Evolutionary conservation across 2,329 filamentous ascomycete species (phyloP).

Genomic region (Pseudogymnoascus sp.): DNA sequence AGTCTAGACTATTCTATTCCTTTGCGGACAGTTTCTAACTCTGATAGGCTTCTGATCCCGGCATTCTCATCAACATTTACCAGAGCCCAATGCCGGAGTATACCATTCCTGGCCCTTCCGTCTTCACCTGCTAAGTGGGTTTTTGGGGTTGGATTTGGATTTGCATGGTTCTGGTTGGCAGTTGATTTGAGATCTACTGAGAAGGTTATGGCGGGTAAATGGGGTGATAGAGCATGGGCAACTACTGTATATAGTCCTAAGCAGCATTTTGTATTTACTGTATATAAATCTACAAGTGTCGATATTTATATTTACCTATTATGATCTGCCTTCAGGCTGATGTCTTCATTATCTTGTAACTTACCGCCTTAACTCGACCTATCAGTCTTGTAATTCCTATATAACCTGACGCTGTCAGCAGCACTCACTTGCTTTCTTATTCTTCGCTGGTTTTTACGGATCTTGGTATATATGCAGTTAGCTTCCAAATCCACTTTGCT

Average conservation of each 20-base stretch:
- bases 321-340: neutral
- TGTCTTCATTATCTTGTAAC: neutral
- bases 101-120: constrained; percentile 33
- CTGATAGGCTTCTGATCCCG: constrained; percentile 32
- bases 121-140: constrained; percentile 20
- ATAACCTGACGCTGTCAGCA: neutral
- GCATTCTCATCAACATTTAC: constrained; percentile 28
- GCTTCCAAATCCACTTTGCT: neutral
- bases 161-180: neutral
- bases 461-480: neutral
- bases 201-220: neutral
- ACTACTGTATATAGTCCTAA: neutral
- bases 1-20: neutral
- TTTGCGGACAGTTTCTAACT: neutral
- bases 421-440: neutral
- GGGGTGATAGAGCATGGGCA: neutral
- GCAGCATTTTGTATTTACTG: constrained; percentile 1
- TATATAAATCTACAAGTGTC: neutral
- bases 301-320: neutral
- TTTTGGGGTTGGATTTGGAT: neutral
- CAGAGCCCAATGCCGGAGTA: constrained; percentile 33
- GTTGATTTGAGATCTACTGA: neutral
- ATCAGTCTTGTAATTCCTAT: neutral
- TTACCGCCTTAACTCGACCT: neutral
- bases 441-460: neutral